Evolutionary conservation across 768 basidiomycete genomes (phyloP), one percentile per base, ranked within the genome.

Genomic region (Neoboletus brunneissimus): DNA sequence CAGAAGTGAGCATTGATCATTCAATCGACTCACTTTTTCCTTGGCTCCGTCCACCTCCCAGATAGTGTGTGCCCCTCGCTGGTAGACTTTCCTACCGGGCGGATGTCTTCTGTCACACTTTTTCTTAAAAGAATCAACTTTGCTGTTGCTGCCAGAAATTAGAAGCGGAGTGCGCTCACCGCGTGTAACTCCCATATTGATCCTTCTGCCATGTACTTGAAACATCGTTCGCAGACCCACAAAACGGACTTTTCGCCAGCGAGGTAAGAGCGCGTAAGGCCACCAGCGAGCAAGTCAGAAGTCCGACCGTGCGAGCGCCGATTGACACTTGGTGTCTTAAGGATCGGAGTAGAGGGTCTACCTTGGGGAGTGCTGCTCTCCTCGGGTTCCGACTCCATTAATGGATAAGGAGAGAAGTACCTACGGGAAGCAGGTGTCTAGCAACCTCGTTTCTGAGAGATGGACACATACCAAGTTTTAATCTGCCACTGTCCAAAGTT

Each of bases 31-130:
- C 58, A 91, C 95, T 77, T 94, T 94, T 56, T 89, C 84, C 55
- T 80, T 78, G 0, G 87, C 85, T 2, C 94, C 96, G 68, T 99
- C 94, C 2, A 99, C 89, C 72, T 98, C 94, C 90, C 93, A 98
- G 41, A 99, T 95, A 1, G 83, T 86, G 69, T 90, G 89, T 7
- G 89, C 89, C 0, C 92, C 94, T 35, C 88, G 79, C 59, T 94
- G 87, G 67, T 98, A 99, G 8, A 98, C 93, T 67, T 89, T 91
- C 46, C 80, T 75, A 4, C 96, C 96, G 1, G 96, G 96, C 1
- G 96, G 96, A 65, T 85, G 81, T 44, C 74, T 81, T 48, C 79
- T 66, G 7, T 77, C 78, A 64, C 94, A 96, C 38, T 76, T 79
- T 69, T 80, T 87, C 91, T 92, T 59, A 11, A 22, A 40, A 56